Conservation (phyloP, 139 green algal genomes). For the Eudorina sp. region DNA sequence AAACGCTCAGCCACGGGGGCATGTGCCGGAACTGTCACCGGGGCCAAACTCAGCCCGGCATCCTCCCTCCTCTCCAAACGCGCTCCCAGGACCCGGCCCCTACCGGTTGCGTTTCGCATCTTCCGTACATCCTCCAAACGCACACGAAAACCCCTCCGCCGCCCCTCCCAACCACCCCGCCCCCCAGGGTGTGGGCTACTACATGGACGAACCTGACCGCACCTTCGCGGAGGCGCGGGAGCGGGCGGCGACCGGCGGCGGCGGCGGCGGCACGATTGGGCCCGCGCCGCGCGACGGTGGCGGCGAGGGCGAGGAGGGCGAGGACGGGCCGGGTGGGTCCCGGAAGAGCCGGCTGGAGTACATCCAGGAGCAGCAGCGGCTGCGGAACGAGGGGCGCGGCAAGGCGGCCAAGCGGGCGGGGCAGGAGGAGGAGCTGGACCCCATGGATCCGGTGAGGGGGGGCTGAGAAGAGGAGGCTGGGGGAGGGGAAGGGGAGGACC, state of each 20-base stretch:
- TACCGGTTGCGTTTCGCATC: no score
- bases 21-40: no score
- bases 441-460: conserved; percentile 81
- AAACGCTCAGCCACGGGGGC: no score
- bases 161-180: no score
- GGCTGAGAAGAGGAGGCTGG: background rate
- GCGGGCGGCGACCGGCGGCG: background rate
- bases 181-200: conserved; percentile 58
- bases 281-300: background rate
- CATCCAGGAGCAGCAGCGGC: conserved; percentile 51
- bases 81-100: no score
- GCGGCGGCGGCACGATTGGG: background rate
- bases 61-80: no score
- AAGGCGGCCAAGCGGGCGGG: background rate
- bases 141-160: no score
- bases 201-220: conserved; percentile 41
- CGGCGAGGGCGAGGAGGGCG: background rate
- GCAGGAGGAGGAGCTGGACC: conserved; percentile 70
- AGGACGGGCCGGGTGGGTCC: background rate
- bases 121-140: no score
- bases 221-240: background rate
- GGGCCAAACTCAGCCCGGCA: no score
- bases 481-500: no score
- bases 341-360: conserved; percentile 50
- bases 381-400: conserved; percentile 48